A percentile compares a stretch with the other conserved stretches of the same genome.
phyloP scores from a whole-genome alignment of 2,329 filamentous ascomycete genomes.

The Gyromitra esculenta region DNA sequence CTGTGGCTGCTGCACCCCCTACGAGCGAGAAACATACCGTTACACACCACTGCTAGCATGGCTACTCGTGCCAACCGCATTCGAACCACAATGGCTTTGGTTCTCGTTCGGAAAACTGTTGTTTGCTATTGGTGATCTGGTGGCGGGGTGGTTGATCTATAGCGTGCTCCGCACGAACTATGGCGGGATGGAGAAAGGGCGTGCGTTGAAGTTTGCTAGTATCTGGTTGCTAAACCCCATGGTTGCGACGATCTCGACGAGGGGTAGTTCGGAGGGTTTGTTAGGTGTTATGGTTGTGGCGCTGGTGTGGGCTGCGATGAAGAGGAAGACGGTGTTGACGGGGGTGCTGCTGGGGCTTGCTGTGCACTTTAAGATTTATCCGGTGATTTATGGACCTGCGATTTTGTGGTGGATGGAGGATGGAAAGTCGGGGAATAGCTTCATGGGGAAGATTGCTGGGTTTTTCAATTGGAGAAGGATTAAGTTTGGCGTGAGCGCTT shows the following conservation, averaged over 20 bases:
- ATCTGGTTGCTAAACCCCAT: slow-evolving; percentile 98
- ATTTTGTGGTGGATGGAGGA: slow-evolving; percentile 83
- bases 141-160: slow-evolving; percentile 82
- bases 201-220: slow-evolving; percentile 74
- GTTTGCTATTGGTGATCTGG: slow-evolving; percentile 83
- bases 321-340: slow-evolving; percentile 70
- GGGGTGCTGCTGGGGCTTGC: slow-evolving; percentile 80
- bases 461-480: slow-evolving; percentile 69
- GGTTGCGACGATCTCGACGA: slow-evolving; percentile 95
- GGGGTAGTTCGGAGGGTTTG: slow-evolving; percentile 91
- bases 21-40: slow-evolving; percentile 90
- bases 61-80: slow-evolving; percentile 83
- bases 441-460: slow-evolving; percentile 56
- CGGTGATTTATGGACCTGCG: slow-evolving; percentile 89
- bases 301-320: slow-evolving; percentile 81
- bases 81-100: slow-evolving; percentile 65
- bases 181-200: slow-evolving; percentile 63
- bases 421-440: slow-evolving; percentile 54
- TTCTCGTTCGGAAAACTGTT: slow-evolving; percentile 88
- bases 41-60: slow-evolving; percentile 95
- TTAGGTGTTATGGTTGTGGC: slow-evolving; percentile 84
- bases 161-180: slow-evolving; percentile 62
- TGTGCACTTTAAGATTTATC: slow-evolving; percentile 99
- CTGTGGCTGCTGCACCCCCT: slow-evolving; percentile 74
- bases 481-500: slow-evolving; percentile 70